Evolutionary conservation across 164 flowering plant species (phyloP).

Genomic region (Brasenia schreberi): DNA sequence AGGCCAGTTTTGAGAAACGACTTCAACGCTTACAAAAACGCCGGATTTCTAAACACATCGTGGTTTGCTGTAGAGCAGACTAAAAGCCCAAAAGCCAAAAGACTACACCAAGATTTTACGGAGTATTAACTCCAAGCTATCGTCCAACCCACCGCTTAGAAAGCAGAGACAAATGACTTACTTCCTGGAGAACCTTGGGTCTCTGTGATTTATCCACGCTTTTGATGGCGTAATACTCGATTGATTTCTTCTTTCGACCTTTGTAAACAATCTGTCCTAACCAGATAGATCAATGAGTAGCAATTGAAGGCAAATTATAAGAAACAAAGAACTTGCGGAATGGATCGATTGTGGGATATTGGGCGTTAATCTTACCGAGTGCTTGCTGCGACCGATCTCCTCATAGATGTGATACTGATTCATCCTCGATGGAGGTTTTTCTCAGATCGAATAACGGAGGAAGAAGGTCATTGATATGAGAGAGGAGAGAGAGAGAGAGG

Average conservation of each 20-base stretch:
- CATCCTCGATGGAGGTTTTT: slow-evolving; percentile 18
- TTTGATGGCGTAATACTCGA: slow-evolving; percentile 86
- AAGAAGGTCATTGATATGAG: background rate
- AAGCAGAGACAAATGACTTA: slow-evolving; percentile 11
- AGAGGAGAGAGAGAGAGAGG: background rate
- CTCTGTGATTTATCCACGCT: slow-evolving; percentile 91
- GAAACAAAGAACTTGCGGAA: background rate
- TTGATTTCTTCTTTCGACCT: slow-evolving; percentile 95
- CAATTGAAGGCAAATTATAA: background rate
- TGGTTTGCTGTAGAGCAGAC: no score
- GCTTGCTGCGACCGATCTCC: slow-evolving; percentile 80
- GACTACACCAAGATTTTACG: no score
- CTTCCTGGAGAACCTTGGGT: slow-evolving; percentile 90
- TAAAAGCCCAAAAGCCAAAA: no score
- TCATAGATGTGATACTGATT: slow-evolving; percentile 80
- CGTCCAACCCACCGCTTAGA: background rate
- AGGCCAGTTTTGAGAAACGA: no score
- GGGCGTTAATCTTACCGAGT: slow-evolving; percentile 39
- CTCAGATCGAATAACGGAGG: background rate
- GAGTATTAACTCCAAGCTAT: background rate
- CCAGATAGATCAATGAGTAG: background rate
- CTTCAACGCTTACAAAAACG: no score
- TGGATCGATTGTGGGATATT: background rate
- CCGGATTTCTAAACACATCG: no score
- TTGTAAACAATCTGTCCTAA: slow-evolving; percentile 67